Evolutionary conservation across 2,329 filamentous ascomycete species (phyloP).

Genomic region (Canariomyces notabilis): DNA sequence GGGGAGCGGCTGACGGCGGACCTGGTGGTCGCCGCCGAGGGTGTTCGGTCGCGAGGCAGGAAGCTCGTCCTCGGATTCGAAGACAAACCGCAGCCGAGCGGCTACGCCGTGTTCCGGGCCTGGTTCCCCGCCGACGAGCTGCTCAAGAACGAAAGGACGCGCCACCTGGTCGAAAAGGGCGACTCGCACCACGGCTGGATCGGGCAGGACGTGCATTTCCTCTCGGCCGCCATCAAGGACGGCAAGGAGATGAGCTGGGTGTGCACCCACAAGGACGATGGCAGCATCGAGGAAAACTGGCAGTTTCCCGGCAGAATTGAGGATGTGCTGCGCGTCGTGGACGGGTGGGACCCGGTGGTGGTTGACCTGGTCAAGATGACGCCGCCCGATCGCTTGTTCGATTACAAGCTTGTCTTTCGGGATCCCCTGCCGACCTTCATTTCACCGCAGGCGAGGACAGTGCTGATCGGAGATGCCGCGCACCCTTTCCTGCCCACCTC

Average conservation of each 20-base stretch:
- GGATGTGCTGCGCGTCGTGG: conserved; percentile 37
- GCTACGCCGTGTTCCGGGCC: conserved; percentile 38
- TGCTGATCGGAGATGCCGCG: conserved; percentile 45
- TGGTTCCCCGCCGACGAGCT: conserved; percentile 39
- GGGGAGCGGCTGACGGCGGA: conserved; percentile 38
- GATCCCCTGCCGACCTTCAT: conserved; percentile 41
- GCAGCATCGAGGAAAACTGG: conserved; percentile 43
- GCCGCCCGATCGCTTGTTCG: conserved; percentile 22
- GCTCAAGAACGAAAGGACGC: conserved; percentile 38
- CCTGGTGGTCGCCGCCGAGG: conserved; percentile 40
- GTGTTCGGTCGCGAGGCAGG: conserved; percentile 39
- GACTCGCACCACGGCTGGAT: conserved; percentile 51
- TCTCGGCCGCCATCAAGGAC: conserved; percentile 47
- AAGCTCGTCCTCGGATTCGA: conserved; percentile 39
- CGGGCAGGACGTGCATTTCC: conserved; percentile 47
- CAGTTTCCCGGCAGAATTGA: conserved; percentile 37
- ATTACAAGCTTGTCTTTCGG: conserved; percentile 43
- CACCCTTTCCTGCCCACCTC: conserved; percentile 46
- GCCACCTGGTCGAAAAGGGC: conserved; percentile 40
- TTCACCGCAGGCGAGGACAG: conserved; percentile 36
- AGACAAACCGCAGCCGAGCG: conserved; percentile 35
- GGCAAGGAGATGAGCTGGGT: conserved; percentile 52
- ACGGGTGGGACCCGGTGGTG: conserved; percentile 37
- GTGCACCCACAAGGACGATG: conserved; percentile 42
- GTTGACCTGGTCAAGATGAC: conserved; percentile 34